Evolutionary conservation across 2,329 filamentous ascomycete species (phyloP).

Genomic region (Grosmannia serpens): DNA sequence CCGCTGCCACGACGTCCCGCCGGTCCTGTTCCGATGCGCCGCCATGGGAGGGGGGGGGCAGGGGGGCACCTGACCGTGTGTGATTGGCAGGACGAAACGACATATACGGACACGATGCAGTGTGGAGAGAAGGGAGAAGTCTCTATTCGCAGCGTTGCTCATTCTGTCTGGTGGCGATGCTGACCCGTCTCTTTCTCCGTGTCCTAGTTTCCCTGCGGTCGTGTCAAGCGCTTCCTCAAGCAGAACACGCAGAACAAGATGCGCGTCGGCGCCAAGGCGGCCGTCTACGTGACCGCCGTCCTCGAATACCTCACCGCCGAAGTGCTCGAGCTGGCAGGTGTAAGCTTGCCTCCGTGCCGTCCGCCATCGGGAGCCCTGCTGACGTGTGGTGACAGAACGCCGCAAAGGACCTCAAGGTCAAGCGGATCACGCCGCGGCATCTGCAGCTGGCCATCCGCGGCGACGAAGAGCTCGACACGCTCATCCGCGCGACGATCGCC

Average conservation of each 20-base stretch:
- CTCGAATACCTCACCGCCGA: constrained; percentile 97
- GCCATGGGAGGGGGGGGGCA: not conserved
- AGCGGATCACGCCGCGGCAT: constrained; percentile 97
- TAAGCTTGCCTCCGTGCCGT: constrained; percentile 31
- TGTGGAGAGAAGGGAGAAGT: not conserved
- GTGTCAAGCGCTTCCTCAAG: constrained; percentile 99
- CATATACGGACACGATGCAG: too few relatives aligned
- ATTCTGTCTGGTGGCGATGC: not conserved
- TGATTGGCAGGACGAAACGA: not conserved
- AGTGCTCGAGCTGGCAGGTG: constrained; percentile 91
- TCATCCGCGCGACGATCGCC: constrained; percentile 95
- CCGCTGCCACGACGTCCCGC: too few relatives aligned
- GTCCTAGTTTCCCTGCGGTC: constrained; percentile 87
- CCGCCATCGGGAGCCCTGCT: not conserved
- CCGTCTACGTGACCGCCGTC: constrained; percentile 95
- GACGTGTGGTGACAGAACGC: constrained; percentile 52
- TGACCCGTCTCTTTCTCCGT: not conserved
- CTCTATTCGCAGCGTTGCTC: too few relatives aligned
- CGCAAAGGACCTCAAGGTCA: constrained; percentile 98
- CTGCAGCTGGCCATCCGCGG: constrained; percentile 95
- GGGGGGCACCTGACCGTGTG: not conserved
- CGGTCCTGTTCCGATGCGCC: too few relatives aligned
- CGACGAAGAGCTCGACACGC: constrained; percentile 94
- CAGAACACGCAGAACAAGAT: constrained; percentile 99
- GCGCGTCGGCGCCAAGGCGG: constrained; percentile 96